Evolutionary conservation across 257 asterid genomes (phyloP).

Genomic region (Capsicum baccatum): DNA sequence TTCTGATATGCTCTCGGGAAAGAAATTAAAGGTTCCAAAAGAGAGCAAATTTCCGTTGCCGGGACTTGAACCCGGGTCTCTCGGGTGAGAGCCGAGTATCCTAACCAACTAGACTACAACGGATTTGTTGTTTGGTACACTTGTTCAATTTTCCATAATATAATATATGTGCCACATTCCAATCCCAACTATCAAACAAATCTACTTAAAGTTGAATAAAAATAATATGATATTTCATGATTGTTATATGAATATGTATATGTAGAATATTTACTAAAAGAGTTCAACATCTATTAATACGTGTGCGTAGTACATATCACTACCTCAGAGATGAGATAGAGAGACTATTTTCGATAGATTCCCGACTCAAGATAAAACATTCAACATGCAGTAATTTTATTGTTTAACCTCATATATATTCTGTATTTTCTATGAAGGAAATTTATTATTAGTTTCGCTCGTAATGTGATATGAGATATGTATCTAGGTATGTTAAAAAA

Average conservation of each 20-base stretch:
- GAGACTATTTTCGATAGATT: too few relatives aligned
- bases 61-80: constrained; percentile 97
- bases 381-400: too few relatives aligned
- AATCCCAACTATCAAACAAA: too few relatives aligned
- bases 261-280: background rate
- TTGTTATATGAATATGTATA: background rate
- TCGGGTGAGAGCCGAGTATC: constrained; percentile 99
- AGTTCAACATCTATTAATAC: background rate
- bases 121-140: constrained; percentile 35
- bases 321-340: too few relatives aligned
- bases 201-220: background rate
- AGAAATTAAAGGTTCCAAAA: too few relatives aligned
- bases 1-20: too few relatives aligned
- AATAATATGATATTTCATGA: background rate
- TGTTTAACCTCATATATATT: too few relatives aligned
- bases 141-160: too few relatives aligned
- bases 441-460: too few relatives aligned
- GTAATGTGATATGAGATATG: background rate
- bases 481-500: background rate
- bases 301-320: too few relatives aligned
- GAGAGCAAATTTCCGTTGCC: constrained; percentile 45
- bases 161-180: background rate
- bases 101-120: constrained; percentile 99
- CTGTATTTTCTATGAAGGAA: too few relatives aligned
- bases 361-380: too few relatives aligned